Conservation (phyloP, 1,139 yeast genomes). For the Pichia sp. region DNA sequence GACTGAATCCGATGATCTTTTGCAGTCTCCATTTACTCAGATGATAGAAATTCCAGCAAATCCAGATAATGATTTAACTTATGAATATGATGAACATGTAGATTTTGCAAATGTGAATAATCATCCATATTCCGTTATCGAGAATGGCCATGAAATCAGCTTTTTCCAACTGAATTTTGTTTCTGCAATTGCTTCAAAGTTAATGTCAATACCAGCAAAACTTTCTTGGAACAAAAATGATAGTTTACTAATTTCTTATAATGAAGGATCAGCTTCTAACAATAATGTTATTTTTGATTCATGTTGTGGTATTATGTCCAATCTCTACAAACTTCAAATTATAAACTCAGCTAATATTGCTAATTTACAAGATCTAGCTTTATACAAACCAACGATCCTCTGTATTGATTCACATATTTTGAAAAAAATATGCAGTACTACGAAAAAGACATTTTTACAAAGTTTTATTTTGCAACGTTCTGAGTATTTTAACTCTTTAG, state of each 20-base stretch:
- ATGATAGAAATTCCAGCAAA: constrained; percentile 1
- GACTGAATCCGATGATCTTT: neutral
- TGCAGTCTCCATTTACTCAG: neutral
- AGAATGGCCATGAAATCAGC: constrained; percentile 20
- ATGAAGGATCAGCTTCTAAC: constrained; percentile 12
- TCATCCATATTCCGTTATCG: constrained; percentile 33
- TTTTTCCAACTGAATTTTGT: constrained; percentile 60
- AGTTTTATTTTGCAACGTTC: constrained; percentile 19
- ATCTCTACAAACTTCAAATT: constrained; percentile 18
- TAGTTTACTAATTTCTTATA: constrained; percentile 35
- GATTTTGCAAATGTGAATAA: constrained; percentile 22
- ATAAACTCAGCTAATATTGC: constrained; percentile 3
- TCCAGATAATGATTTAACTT: constrained; percentile 1
- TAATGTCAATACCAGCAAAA: constrained; percentile 50
- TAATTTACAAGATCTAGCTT: constrained; percentile 8
- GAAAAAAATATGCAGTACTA: constrained; percentile 10
- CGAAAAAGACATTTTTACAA: constrained; percentile 11
- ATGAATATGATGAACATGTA: constrained; percentile 18
- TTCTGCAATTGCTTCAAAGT: constrained; percentile 55
- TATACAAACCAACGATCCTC: constrained; percentile 20
- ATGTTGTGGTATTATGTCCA: constrained; percentile 23
- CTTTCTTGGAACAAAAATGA: constrained; percentile 40
- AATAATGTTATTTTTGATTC: constrained; percentile 23
- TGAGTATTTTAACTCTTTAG: constrained; percentile 29
- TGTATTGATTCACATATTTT: constrained; percentile 17